phyloP scores from a whole-genome alignment of 2,329 filamentous ascomycete species.

The Ceratocystis destructans region DNA sequence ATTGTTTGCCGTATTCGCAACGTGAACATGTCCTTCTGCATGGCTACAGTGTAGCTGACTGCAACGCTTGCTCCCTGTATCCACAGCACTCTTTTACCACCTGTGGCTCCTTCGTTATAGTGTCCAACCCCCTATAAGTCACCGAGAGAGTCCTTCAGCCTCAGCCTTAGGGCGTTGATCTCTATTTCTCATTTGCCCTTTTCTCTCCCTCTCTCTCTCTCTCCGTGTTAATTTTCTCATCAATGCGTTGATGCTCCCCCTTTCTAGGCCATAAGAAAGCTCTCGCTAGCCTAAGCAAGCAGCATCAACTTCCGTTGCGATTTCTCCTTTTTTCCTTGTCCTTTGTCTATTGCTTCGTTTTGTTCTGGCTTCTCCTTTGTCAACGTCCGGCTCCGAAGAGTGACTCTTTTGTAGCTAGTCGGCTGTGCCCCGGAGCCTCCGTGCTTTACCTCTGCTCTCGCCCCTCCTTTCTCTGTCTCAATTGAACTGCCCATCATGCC shows the following conservation, averaged over 20 bases:
- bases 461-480: background rate
- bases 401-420: background rate
- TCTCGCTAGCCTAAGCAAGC: too few relatives aligned
- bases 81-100: background rate
- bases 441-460: background rate
- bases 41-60: background rate
- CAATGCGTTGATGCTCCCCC: background rate
- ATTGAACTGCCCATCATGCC: conserved; percentile 34
- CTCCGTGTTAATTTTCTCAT: conserved; percentile 1
- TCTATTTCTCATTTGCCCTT: background rate
- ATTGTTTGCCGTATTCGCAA: too few relatives aligned
- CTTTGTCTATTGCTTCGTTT: background rate
- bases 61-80: background rate
- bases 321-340: background rate
- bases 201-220: background rate
- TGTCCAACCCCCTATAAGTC: background rate
- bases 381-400: too few relatives aligned
- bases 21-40: too few relatives aligned
- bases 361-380: background rate
- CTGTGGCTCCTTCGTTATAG: background rate
- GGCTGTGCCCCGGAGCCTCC: background rate
- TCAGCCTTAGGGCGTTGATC: background rate
- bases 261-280: background rate
- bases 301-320: background rate
- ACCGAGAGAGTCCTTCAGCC: background rate